Base-by-base conservation (phyloP, 306 rosid genomes). In the Prunus padus region DNA sequence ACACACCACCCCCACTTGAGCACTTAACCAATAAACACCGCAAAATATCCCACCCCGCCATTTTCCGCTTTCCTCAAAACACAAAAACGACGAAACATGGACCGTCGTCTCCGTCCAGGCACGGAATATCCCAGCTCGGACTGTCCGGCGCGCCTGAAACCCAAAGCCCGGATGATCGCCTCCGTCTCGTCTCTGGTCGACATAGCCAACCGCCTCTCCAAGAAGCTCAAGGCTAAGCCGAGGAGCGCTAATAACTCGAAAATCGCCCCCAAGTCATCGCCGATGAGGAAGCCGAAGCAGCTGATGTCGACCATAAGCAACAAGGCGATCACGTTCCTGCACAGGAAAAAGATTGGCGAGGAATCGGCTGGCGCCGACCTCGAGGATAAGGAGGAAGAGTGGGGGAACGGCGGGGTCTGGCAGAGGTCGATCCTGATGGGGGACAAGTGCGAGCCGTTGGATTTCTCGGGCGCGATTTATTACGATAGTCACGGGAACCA, bases 371-470 rank as follows among this genome's bases (percentile, higher is more conserved):
- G 20, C 4, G 46, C 57, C 4, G 18, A 11, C 40, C 45, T 20
- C 2, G 60, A 3, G 25, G 37, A 0, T 62, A 82, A 7, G 25
- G 67, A 51, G 50, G 69, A 54, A 1, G 86, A 79, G 59, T 90
- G 90, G 89, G 97, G 95, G 33, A 78, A 88, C 80, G 98, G 95
- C 1, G 98, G 98, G 25, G 95, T 96, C 8, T 96, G 99, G 99
- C 98, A 96, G 87, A 80, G 84, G 82, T 73, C 90, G 77, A 96
- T 90, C 49, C 16, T 90, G 78, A 90, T 92, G 98, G 99, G 99
- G 0, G 97, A 87, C 40, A 96, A 96, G 81, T 92, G 98, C 5
- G 88, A 88, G 74, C 99, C 97, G 79, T 83, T 92, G 82, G 85
- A 90, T 84, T 96, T 86, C 79, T 88, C 97, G 0, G 99, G 97